Evolutionary conservation across 2,329 filamentous ascomycete genomes (phyloP), one percentile per base, ranked within the genome.

Genomic region (Apiospora pterosperma): DNA sequence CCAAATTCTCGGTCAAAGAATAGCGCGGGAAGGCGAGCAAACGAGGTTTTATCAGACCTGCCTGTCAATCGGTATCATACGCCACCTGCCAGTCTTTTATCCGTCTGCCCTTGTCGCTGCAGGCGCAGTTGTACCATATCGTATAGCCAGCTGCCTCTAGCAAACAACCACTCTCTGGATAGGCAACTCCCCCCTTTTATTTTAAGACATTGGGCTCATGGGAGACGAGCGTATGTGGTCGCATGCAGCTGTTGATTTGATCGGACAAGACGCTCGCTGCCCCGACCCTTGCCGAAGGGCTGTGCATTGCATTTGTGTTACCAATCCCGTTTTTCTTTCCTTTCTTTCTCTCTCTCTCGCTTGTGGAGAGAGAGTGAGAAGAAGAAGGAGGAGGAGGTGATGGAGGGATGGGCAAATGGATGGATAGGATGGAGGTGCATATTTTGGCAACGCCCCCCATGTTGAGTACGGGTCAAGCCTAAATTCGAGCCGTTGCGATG

Each of bases 191-290:
- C 48, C 48, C 48, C 31, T 55, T 55, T 34, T 6, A 34, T 52
- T 52, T 34, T 55, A 34, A 55, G 48, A 55, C 48, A 55, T 55
- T 55, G 48, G 48, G 48, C 48, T 55, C 48, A 55, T 55, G 28
- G 48, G 48, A 55, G 28, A 55, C n/a, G 48, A 31, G 16, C 48
- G 19, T 55, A 55, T 55, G 48, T 55, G 48, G 48, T 55, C n/a
- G 48, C 3, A 31, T 55, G 44, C 44, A 21, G 16, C 48, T 19
- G 48, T 34, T 55, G 48, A 60, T 60, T 60, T 60, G 58, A 39
- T 60, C 58, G 58, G 58, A 39, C 58, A 28, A 60, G 25, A 19
- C 34, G 1, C 16, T 36, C 58, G 58, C n/a, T 36, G 48, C 25
- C 48, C 48, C 48, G 48, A 55, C 48, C 48, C 48, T 34, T n/a